Percentiles rank a stretch among this genome's conserved stretches.
phyloP scores from a whole-genome alignment of 2,329 filamentous ascomycete species.

The Apiospora pterosperma region DNA sequence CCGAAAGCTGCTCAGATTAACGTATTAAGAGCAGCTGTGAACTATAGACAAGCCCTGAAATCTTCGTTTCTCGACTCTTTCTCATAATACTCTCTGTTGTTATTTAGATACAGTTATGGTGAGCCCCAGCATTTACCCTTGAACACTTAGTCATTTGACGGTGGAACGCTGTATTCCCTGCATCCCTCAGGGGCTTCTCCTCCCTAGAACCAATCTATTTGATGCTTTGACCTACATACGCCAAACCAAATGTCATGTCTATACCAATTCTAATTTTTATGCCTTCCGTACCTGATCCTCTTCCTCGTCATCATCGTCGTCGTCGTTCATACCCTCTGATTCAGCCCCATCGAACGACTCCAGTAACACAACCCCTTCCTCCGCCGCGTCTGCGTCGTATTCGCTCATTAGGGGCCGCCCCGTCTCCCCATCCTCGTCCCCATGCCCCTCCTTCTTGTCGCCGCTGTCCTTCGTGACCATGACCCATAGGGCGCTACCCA shows the following conservation, averaged over 20 bases:
- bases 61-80: no score
- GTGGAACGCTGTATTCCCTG: no score
- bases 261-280: not conserved
- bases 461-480: conserved; percentile 40
- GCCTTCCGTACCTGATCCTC: not conserved
- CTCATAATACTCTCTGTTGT: no score
- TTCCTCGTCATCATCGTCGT: not conserved
- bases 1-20: not conserved
- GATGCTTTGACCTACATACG: not conserved
- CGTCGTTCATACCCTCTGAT: not conserved
- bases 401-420: not conserved
- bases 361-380: conserved; percentile 17
- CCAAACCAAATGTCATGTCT: not conserved
- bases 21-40: not conserved
- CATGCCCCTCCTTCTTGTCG: conserved; percentile 19
- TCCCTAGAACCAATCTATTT: not conserved
- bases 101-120: no score
- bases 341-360: not conserved
- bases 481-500: conserved; percentile 51
- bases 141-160: no score
- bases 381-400: conserved; percentile 17
- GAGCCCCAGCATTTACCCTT: no score
- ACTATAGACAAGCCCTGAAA: no score
- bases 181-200: not conserved
- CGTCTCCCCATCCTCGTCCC: conserved; percentile 30